phyloP scores from a whole-genome alignment of 768 basidiomycete genomes.

The Jaapia argillacea region DNA sequence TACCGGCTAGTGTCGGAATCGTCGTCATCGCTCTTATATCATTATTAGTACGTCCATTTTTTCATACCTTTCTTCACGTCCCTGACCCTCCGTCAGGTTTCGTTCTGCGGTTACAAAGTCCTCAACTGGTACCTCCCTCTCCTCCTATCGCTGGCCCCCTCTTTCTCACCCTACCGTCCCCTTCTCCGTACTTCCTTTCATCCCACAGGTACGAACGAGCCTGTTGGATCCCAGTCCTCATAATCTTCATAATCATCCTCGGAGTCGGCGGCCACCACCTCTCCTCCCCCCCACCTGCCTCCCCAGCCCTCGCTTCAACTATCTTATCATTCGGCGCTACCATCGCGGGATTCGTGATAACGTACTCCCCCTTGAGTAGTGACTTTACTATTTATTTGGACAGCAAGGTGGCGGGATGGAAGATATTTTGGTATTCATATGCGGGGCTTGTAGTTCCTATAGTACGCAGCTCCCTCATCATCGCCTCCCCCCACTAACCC shows the following conservation, averaged over 20 bases:
- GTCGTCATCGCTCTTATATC: conserved; percentile 66
- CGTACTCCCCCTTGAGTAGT: conserved; percentile 48
- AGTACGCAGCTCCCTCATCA: conserved; percentile 29
- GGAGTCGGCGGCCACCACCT: conserved; percentile 72
- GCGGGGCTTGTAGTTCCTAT: conserved; percentile 51
- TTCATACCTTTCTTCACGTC: not conserved
- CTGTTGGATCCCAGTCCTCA: conserved; percentile 70
- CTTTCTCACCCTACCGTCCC: not conserved
- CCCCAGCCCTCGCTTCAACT: conserved; percentile 41
- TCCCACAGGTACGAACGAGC: conserved; percentile 57
- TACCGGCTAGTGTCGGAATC: conserved; percentile 78
- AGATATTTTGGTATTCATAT: conserved; percentile 57
- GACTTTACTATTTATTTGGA: conserved; percentile 71
- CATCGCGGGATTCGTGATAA: conserved; percentile 64
- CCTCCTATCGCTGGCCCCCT: not conserved
- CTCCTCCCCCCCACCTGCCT: conserved; percentile 31
- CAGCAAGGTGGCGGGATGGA: conserved; percentile 41
- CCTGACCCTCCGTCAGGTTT: conserved; percentile 26
- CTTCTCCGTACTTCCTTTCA: not conserved
- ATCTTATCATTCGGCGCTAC: conserved; percentile 61
- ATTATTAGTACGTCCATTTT: conserved; percentile 35
- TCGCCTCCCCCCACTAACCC: conserved; percentile 5
- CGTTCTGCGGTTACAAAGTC: conserved; percentile 60
- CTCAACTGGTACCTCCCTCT: conserved; percentile 37
- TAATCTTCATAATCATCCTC: conserved; percentile 60